Evolutionary conservation across 2,329 filamentous ascomycete species (phyloP), one percentile per base, ranked within the genome.

Genomic region (Exophiala dermatitidis): DNA sequence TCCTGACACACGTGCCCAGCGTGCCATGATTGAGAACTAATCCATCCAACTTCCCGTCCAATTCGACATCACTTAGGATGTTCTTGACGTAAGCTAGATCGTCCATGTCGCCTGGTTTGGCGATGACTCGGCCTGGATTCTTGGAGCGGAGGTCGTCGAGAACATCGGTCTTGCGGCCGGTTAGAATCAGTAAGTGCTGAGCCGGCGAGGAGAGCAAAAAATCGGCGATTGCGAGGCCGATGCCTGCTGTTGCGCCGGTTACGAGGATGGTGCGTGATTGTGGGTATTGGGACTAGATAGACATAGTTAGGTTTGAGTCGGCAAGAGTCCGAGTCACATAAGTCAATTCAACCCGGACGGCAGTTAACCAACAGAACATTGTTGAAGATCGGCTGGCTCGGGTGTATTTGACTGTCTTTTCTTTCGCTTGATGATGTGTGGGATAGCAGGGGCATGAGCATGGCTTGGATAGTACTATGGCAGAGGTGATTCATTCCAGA

Each of bases 21-120:
- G 83, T 76, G 19, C 90, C 90, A 67, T 98, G 93, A 69, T 97
- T 97, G 57, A 97, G 73, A 8, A 98, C 81, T 42, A 98, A 68
- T 1, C 84, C 86, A 66, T 98, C 90, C 3, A 98, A 52, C 19
- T 74, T 76, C 6, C 84, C 85, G 68, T 88, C 97, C 0, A 79
- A 72, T 30, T 78, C 72, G 7, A 86, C 65, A 0, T 90, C 85
- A 1, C 83, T 71, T 2, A 84, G 74, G 3, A 88, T 80, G 3
- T 86, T 79, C 1, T 77, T 69, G 3, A 81, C 79, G 30, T 85
- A 66, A 0, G 68, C 70, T 29, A 75, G 66, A 60, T 83, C 77
- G 0, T 74, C 67, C 7, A 82, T 68, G 58, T 85, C 81, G n/a
- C 79, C 81, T 2, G 75, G 71, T 9, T 83, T 67, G 1, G 80